Conservation (phyloP, 2,329 filamentous ascomycete genomes). For the Stenocarpella maydis region DNA sequence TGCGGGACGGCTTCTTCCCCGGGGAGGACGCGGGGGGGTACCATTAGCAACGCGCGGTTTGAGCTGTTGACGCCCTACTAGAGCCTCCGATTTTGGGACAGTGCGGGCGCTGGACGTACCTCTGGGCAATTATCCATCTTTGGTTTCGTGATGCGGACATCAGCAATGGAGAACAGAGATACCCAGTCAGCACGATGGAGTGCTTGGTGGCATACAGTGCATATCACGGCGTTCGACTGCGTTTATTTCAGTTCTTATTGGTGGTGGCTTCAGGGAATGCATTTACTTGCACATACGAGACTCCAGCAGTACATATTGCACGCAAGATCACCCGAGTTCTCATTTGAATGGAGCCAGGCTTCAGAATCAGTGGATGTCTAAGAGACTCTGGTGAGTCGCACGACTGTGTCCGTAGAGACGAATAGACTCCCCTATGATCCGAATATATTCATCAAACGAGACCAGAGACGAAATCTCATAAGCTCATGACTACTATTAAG, state of each 20-base stretch:
- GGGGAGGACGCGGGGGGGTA: slow-evolving; percentile 25
- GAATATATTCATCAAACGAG: neutral
- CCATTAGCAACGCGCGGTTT: slow-evolving; percentile 29
- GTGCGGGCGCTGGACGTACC: slow-evolving; percentile 29
- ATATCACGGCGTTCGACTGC: neutral
- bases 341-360: neutral
- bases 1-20: slow-evolving; percentile 33
- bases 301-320: neutral
- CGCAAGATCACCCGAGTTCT: neutral
- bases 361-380: neutral
- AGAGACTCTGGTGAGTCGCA: too few species aligned
- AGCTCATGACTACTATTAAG: neutral
- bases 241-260: neutral
- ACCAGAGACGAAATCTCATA: neutral
- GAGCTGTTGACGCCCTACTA: slow-evolving; percentile 31
- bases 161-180: neutral
- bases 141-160: neutral
- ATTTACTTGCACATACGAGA: neutral
- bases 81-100: slow-evolving; percentile 28
- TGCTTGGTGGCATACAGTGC: neutral
- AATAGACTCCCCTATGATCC: neutral
- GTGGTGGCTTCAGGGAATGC: neutral
- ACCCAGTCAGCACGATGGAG: neutral
- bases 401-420: neutral
- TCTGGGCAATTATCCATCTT: neutral